Percentiles rank a stretch among this genome's conserved stretches.
Conservation (phyloP, 331 rosid genomes). For the Telfairia occidentalis region DNA sequence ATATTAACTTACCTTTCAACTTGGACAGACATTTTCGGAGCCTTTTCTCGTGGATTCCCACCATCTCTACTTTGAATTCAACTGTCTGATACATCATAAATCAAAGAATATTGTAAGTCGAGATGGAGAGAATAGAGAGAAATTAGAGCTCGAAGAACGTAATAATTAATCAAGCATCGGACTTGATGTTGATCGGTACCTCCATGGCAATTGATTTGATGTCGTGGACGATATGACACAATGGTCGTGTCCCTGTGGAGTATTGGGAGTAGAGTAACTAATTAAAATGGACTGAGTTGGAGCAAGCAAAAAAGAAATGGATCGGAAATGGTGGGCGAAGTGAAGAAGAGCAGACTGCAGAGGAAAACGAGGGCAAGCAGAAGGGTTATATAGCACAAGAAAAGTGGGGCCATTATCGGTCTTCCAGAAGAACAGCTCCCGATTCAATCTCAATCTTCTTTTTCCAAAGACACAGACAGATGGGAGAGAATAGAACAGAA, state of each 20-base stretch:
- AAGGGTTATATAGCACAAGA: background rate
- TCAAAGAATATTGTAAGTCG: too few relatives aligned
- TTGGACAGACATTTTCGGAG: constrained; percentile 73
- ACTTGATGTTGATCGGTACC: background rate
- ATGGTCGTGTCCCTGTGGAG: too few relatives aligned
- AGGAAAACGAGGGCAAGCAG: background rate
- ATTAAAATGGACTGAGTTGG: too few relatives aligned
- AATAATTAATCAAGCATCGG: background rate
- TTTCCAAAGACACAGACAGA: constrained; percentile 12
- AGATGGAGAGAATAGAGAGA: too few relatives aligned
- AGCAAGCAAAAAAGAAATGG: background rate
- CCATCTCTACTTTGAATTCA: constrained; percentile 91
- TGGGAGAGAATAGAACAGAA: background rate
- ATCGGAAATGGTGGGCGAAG: background rate
- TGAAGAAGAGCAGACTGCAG: background rate
- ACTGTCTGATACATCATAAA: constrained; percentile 57
- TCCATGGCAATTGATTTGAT: constrained; percentile 4
- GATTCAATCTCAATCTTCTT: background rate
- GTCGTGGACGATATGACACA: too few relatives aligned
- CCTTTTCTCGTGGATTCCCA: constrained; percentile 75
- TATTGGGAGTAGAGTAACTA: too few relatives aligned
- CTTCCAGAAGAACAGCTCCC: background rate
- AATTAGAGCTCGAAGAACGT: too few relatives aligned
- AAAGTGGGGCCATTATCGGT: constrained; percentile 13
- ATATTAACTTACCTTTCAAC: constrained; percentile 70